Evolutionary conservation across 1,284 basidiomycete genomes (phyloP).

Genomic region (Porogramme epimiltina): DNA sequence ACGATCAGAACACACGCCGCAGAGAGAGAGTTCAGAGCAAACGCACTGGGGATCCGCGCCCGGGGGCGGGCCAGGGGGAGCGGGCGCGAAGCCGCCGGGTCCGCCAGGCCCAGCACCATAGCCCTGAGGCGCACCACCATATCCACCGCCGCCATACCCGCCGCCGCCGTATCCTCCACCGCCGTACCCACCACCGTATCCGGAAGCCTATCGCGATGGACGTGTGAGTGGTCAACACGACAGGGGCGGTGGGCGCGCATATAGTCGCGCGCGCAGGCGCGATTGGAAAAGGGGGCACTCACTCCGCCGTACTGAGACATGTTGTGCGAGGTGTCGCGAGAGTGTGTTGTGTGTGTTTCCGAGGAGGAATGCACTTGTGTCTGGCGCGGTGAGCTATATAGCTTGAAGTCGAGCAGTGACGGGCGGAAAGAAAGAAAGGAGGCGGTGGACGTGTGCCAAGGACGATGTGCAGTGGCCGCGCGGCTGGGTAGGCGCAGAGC

Average conservation of each 20-base stretch:
- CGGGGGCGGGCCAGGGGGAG: constrained; percentile 49
- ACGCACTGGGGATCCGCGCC: constrained; percentile 74
- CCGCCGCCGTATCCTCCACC: constrained; percentile 33
- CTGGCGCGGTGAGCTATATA: neutral
- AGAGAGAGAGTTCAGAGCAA: neutral
- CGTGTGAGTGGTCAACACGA: neutral
- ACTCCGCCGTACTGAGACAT: constrained; percentile 17
- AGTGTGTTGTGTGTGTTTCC: neutral
- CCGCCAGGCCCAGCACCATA: constrained; percentile 35
- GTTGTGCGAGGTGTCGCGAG: neutral
- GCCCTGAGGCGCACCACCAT: constrained; percentile 24
- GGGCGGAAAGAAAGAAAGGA: neutral
- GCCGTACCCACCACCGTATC: constrained; percentile 34
- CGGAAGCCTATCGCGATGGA: neutral
- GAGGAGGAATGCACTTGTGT: no score
- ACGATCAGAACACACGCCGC: neutral
- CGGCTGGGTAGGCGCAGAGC: no score
- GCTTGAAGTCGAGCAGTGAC: neutral
- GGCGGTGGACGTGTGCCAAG: neutral
- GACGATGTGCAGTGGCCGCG: neutral
- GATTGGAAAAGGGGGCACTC: neutral
- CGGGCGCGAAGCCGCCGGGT: constrained; percentile 44
- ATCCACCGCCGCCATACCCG: constrained; percentile 30
- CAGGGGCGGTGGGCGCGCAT: neutral
- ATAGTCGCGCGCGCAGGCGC: no score